Evolutionary conservation across 1,284 basidiomycete genomes (phyloP).

Genomic region (Ustilago trichophora): DNA sequence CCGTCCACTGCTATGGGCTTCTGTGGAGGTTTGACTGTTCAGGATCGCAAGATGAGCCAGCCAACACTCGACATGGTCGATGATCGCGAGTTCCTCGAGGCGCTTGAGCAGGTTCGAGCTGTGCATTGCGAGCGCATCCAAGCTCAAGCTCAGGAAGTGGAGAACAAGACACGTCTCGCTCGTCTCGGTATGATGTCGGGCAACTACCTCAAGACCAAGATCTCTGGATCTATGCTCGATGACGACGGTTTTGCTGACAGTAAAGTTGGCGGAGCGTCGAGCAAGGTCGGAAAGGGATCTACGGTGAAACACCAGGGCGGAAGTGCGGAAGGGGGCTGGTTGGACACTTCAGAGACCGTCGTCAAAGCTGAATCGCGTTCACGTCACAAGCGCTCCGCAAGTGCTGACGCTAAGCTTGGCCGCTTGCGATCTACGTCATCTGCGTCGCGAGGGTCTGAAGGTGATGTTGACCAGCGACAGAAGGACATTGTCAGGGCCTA

Average conservation of each 20-base stretch:
- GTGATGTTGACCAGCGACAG: conserved; percentile 31
- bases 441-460: conserved; percentile 2
- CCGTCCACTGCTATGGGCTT: conserved; percentile 39
- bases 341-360: background rate
- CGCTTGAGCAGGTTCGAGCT: conserved; percentile 54
- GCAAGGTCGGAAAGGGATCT: background rate
- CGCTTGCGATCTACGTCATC: conserved; percentile 5
- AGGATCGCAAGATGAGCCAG: conserved; percentile 53
- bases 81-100: conserved; percentile 58
- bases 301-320: too few relatives aligned
- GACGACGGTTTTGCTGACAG: background rate
- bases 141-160: conserved; percentile 25
- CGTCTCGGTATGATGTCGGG: conserved; percentile 34
- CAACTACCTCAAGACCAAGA: conserved; percentile 27
- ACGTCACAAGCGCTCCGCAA: conserved; percentile 28
- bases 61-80: conserved; percentile 60
- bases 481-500: conserved; percentile 45
- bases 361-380: background rate
- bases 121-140: conserved; percentile 51
- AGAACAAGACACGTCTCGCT: conserved; percentile 32
- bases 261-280: background rate
- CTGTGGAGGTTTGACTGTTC: conserved; percentile 14
- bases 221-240: conserved; percentile 16
- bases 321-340: background rate
- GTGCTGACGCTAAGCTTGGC: conserved; percentile 20